These are phyloP conservation scores for Tuber aestivum DNA, from an alignment of 495 filamentous ascomycete species.

Conservation along the genomic window DNA sequence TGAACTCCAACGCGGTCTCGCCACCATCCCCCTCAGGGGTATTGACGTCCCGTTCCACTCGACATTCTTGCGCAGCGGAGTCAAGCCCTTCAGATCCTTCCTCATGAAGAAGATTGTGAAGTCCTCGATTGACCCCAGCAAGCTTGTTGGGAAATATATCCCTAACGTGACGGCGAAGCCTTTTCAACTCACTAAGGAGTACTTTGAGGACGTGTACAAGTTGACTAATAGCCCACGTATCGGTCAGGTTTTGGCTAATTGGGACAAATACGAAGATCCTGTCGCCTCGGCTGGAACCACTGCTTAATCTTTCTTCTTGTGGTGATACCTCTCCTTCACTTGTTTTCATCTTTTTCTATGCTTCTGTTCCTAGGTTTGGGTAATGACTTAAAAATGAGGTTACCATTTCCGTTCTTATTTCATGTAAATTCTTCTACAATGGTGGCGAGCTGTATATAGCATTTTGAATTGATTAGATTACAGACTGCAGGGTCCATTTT, in stretches of 20 bases:
- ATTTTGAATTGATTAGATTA: not conserved
- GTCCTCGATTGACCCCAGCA: conserved; percentile 92
- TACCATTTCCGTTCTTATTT: not conserved
- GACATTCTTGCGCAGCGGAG: conserved; percentile 92
- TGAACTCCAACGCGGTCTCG: conserved; percentile 85
- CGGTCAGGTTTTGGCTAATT: conserved; percentile 80
- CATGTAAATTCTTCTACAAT: conserved; percentile 7
- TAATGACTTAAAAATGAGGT: not conserved
- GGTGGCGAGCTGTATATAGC: not conserved
- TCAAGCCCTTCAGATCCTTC: conserved; percentile 97
- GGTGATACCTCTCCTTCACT: conserved; percentile 7
- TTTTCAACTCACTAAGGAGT: conserved; percentile 94
- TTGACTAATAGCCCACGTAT: conserved; percentile 92
- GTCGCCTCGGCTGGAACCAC: conserved; percentile 7
- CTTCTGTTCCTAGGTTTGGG: conserved; percentile 3
- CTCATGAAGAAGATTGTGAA: conserved; percentile 99
- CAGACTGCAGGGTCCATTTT: not conserved
- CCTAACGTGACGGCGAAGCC: conserved; percentile 95
- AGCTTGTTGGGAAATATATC: conserved; percentile 96
- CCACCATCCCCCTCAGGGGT: conserved; percentile 90
- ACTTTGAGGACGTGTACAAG: conserved; percentile 95
- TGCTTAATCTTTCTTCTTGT: conserved; percentile 9
- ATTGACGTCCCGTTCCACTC: conserved; percentile 99
- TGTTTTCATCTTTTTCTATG: conserved; percentile 9
- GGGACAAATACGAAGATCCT: conserved; percentile 57